Percentiles rank a stretch among this genome's conserved stretches.
Conservation (phyloP, 2,329 filamentous ascomycete genomes). For the Ophiostoma montium region DNA sequence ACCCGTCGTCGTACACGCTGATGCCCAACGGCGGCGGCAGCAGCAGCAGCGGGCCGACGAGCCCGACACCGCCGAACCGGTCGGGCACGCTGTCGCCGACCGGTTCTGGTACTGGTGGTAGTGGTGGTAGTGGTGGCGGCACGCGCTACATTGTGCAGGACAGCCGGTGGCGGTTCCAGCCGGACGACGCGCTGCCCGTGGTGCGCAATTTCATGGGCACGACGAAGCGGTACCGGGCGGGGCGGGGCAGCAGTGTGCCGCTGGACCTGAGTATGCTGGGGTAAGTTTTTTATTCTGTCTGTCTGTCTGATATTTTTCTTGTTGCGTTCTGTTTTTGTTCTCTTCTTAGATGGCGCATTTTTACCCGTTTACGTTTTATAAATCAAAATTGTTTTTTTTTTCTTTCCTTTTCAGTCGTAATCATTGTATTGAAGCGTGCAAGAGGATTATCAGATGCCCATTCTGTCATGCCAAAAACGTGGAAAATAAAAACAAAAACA, state of each 20-base stretch:
- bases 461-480: background rate
- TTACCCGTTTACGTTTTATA: background rate
- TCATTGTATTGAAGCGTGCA: too few relatives aligned
- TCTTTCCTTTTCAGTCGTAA: background rate
- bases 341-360: background rate
- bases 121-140: constrained; percentile 14
- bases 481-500: background rate
- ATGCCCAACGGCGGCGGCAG: constrained; percentile 40
- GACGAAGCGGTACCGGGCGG: constrained; percentile 70
- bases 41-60: constrained; percentile 21
- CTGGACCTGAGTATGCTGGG: constrained; percentile 51
- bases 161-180: constrained; percentile 72
- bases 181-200: constrained; percentile 68
- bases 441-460: background rate
- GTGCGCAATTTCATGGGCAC: constrained; percentile 68
- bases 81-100: constrained; percentile 13
- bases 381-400: background rate
- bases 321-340: background rate
- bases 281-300: background rate
- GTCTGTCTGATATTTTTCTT: background rate
- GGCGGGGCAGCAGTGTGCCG: constrained; percentile 85
- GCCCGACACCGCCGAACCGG: constrained; percentile 24
- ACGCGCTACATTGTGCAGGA: constrained; percentile 54
- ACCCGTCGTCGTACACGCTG: constrained; percentile 64
- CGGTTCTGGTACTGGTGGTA: constrained; percentile 9